Conservation (phyloP, 2,329 filamentous ascomycete species). For the Escovopsis sp. region DNA sequence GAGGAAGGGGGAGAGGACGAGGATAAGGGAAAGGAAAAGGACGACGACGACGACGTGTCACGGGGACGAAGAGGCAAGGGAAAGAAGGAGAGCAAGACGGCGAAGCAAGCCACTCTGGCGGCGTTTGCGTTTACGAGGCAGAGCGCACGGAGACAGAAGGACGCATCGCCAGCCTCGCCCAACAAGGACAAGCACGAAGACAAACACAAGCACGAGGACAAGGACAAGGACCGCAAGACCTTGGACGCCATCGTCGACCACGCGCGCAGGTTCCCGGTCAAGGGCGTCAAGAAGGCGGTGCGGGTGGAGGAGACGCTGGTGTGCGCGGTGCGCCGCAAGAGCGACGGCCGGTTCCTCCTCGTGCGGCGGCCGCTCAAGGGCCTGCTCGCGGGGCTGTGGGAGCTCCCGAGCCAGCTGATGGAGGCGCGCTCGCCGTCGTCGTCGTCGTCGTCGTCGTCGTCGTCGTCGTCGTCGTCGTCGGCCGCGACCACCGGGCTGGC, state of each 20-base stretch:
- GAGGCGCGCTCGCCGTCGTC: too few relatives aligned
- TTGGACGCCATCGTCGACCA: conserved; percentile 27
- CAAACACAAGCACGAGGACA: too few relatives aligned
- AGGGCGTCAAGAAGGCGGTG: conserved; percentile 35
- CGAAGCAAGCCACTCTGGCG: conserved; percentile 19
- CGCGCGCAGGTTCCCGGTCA: conserved; percentile 36
- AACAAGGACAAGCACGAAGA: neutral
- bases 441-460: too few relatives aligned
- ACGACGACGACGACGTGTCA: conserved; percentile 10
- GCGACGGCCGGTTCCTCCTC: conserved; percentile 31
- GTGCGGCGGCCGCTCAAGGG: conserved; percentile 38
- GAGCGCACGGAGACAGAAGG: too few relatives aligned
- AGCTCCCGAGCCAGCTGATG: conserved; percentile 34
- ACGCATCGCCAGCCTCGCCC: neutral
- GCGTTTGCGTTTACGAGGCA: conserved; percentile 20
- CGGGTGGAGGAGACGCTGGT: conserved; percentile 38
- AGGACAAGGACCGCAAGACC: conserved; percentile 5
- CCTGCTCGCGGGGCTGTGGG: conserved; percentile 40
- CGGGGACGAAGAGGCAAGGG: neutral
- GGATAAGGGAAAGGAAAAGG: neutral
- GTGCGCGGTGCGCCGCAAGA: conserved; percentile 31
- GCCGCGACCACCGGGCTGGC: too few relatives aligned
- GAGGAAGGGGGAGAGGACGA: conserved; percentile 1
- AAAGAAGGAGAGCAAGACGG: conserved; percentile 8
- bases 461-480: too few relatives aligned